Base-by-base conservation (phyloP, 139 green algal genomes). In the Haematococcus lacustris region DNA sequence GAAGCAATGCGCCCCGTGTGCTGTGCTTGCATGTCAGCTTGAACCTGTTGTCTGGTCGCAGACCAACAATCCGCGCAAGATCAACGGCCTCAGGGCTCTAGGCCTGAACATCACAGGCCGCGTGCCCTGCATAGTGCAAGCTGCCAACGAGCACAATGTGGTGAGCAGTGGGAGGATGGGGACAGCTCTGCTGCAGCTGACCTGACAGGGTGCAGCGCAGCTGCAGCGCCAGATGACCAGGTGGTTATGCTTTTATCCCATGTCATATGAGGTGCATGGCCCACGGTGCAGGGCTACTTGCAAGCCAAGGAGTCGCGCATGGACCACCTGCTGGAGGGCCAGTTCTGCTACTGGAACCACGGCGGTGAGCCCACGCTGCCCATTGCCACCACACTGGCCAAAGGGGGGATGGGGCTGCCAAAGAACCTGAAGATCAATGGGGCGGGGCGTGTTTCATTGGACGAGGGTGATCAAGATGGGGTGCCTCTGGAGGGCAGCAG, bases 1-100 rank as follows among this genome's bases (percentile, higher is more conserved):
- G n/a, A n/a, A n/a, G n/a, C n/a, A n/a, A n/a, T n/a, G n/a, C n/a
- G n/a, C n/a, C n/a, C n/a, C n/a, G n/a, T n/a, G n/a, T n/a, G n/a
- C n/a, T n/a, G n/a, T n/a, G n/a, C n/a, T n/a, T n/a, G n/a, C n/a
- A n/a, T n/a, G n/a, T n/a, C n/a, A n/a, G n/a, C n/a, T n/a, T n/a
- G n/a, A n/a, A n/a, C n/a, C n/a, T n/a, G n/a, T n/a, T 40, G 38
- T 33, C 2, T 30, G 1, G 1, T 5, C 64, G 60, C 86, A 94
- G 89, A 97, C 92, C 38, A 98, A 97, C 85, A 97, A 97, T 85
- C 92, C 92, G 2, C 82, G 93, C 50, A 98, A 97, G 80, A 92
- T 98, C 25, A 77, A 74, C 66, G 68, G 88, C 71, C 73, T 97
- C 64, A 74, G 71, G 32, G 63, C 47, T 33, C 77, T 94, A 41